Evolutionary conservation across 1,139 yeast species (phyloP), one percentile per base, ranked within the genome.

Genomic region (Pichia sp.): DNA sequence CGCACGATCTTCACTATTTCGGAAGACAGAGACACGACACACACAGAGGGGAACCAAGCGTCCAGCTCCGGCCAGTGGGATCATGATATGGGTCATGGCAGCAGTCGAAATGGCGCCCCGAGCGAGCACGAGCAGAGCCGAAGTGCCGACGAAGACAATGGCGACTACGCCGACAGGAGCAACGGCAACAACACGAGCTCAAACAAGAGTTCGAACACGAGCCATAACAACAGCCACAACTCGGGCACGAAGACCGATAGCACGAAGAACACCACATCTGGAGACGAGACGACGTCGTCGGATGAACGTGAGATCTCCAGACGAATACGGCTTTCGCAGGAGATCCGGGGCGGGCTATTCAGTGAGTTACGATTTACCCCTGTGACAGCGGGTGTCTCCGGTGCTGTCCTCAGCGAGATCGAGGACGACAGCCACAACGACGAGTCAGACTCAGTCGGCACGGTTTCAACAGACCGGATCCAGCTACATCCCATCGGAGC

Each of bases 331-430:
- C 17, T 46, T 9, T 43, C 53, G 8, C 61, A 58, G 42, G n/a
- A 54, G 40, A 44, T 12, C 34, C 57, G 55, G 7, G 30, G 46
- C 4, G 60, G 61, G 14, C 12, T 58, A 10, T 58, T 58, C 41
- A 57, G 46, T 46, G 61, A 58, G 40, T 8, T 17, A 9, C 49
- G 46, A 16, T 6, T 42, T 20, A 12, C 12, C 8, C 40, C 45
- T 12, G 8, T 33, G 8, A 38, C 40, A 38, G 49, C 48, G 27
- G 41, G 17, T n/a, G 41, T 17, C 16, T n/a, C 4, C 4, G 17
- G 17, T 8, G 17, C 5, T n/a, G 17, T 38, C 14, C 9, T 38
- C 3, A 38, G 41, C 17, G 41, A 8, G 41, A 38, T 38, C 4
- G 41, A 38, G 16, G 41, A 38, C 17, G 41, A 38, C 17, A 38